Evolutionary conservation across 2,329 filamentous ascomycete species (phyloP), one percentile per base, ranked within the genome.

Genomic region (Arthrobotrys conoides): DNA sequence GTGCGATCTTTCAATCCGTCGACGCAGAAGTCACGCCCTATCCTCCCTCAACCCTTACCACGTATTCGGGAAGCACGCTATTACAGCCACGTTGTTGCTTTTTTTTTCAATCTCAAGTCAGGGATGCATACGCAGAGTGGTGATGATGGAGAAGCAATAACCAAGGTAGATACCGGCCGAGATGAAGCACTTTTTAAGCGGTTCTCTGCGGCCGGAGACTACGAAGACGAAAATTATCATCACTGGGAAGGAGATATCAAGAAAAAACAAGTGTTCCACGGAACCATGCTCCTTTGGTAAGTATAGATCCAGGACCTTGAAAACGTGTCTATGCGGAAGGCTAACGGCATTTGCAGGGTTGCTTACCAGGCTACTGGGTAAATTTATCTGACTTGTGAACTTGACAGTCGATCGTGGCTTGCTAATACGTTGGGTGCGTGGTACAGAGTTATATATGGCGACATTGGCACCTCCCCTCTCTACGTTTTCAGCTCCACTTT

Each of bases 401-500:
- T 3, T 2, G 36, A 38, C 12, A 10, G 16, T 18, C 33, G 20
- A 22, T 22, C n/a, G 10, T 61, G 30, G 38, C 51, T 10, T n/a
- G 24, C 36, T 22, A 18, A 55, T 22, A 55, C n/a, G 36, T 10
- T 38, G 3, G 4, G 9, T 38, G 33, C 5, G 9, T 68, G 12
- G 12, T 30, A 14, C 18, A 77, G 72, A 18, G 89, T 91, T 48
- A 91, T 92, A 64, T 92, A 92, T 79, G 90, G 90, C 24, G 90
- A 92, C 80, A 91, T 92, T 81, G 90, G 90, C 71, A 88, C 85
- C 0, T 89, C 87, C 76, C 90, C 90, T n/a, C 88, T 92, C 18
- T 92, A 92, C 81, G 90, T 92, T 18, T 92, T 86, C 83, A 91
- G 90, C 18, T 90, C 89, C n/a, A 91, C 89, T 0, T 92, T 92